Evolutionary conservation across 2,329 filamentous ascomycete species (phyloP).

Genomic region (Diaporthe citriasiana): DNA sequence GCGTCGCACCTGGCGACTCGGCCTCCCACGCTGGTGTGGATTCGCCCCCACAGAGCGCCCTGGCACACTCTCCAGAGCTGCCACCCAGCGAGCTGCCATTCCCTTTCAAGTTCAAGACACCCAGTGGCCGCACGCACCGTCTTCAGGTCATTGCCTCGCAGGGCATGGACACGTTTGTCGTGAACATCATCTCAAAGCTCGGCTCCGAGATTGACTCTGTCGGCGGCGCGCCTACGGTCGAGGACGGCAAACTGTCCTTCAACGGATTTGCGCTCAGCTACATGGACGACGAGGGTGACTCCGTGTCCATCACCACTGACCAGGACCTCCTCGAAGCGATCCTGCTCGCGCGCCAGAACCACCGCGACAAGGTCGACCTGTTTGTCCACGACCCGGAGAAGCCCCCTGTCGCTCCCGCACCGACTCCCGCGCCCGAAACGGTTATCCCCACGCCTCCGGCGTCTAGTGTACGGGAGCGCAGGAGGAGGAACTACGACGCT

Average conservation of each 20-base stretch:
- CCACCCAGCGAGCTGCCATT: conserved; percentile 82
- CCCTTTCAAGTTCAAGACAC: conserved; percentile 99
- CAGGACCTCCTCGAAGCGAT: conserved; percentile 94
- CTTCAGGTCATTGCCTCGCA: conserved; percentile 86
- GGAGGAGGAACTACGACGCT: conserved; percentile 59
- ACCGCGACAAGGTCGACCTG: conserved; percentile 93
- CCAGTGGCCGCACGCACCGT: conserved; percentile 92
- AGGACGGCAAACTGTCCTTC: conserved; percentile 82
- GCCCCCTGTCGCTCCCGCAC: conserved; percentile 78
- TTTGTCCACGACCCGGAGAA: conserved; percentile 96
- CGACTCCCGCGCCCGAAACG: conserved; percentile 60
- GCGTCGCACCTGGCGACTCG: conserved; percentile 92
- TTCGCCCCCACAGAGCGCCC: conserved; percentile 77
- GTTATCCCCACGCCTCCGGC: conserved; percentile 61
- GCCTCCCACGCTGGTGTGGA: conserved; percentile 91
- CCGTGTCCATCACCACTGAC: conserved; percentile 96
- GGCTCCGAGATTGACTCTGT: conserved; percentile 86
- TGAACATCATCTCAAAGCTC: conserved; percentile 85
- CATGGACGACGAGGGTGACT: conserved; percentile 96
- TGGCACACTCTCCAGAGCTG: conserved; percentile 67
- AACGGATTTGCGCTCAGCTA: conserved; percentile 94
- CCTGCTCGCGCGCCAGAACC: conserved; percentile 80
- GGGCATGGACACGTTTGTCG: conserved; percentile 84
- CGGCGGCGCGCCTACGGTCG: conserved; percentile 82
- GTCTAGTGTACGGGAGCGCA: conserved; percentile 66